Base-by-base conservation (phyloP, 1,284 basidiomycete genomes). In the Flammula alnicola region DNA sequence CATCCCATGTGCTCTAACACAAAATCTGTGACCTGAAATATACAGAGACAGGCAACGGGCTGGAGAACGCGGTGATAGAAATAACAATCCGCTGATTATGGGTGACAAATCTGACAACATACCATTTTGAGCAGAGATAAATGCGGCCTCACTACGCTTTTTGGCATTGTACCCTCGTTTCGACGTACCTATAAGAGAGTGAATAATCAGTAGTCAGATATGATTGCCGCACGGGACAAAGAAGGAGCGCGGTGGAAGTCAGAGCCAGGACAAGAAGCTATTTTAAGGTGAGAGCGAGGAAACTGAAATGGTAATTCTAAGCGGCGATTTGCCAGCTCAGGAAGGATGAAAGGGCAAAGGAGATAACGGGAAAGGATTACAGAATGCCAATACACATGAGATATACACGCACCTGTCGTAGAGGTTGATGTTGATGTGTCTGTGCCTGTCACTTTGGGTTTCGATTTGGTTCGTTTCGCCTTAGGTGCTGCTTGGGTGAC, bases 81-180 rank as follows among this genome's bases (percentile, higher is more conserved):
- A 47, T 54, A 56, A 61, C 25, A 58, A 54, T 54, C 51, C 38
- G 59, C 54, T 19, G 37, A 40, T 25, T 25, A 43, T 43, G 38
- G 26, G 35, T 40, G 43, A 38, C 44, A 49, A n/a, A 22, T 12
- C 27, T 30, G 36, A 39, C 31, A 29, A 47, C 73, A 55, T 62
- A 86, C 83, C 81, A 58, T 78, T 80, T 59, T 80, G 77, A 41
- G 77, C 76, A 46, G 74, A 73, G 60, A 80, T 78, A 58, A 82
- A 78, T 1, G 79, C 82, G 17, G 81, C 79, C 52, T 88, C 86
- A 49, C 67, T 81, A 52, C 85, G 82, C 65, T 86, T 88, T 72
- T 83, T 86, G 50, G 80, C 71, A 52, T 75, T 83, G 58, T 82
- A 83, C 35, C 82, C 83, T 56, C 85, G 78, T 66, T 82, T 82